Conservation (phyloP, 2,329 filamentous ascomycete species). For the Penicillium polonicum region DNA sequence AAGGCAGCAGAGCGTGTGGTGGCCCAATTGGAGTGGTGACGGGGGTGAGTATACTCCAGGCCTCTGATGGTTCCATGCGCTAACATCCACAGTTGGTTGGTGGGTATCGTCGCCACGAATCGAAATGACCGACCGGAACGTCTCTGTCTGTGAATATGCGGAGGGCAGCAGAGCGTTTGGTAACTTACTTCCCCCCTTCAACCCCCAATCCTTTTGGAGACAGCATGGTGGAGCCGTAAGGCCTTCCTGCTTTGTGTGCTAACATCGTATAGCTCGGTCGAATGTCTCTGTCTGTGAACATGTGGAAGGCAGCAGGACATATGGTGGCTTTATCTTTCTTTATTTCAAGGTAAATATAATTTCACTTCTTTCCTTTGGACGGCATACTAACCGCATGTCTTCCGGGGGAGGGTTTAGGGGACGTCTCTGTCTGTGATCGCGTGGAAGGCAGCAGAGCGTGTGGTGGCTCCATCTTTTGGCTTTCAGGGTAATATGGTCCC, state of each 20-base stretch:
- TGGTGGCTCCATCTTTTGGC: background rate
- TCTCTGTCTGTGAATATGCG: background rate
- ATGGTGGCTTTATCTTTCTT: background rate
- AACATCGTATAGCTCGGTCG: background rate
- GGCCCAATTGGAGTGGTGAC: background rate
- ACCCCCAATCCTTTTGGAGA: background rate
- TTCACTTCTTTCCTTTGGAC: too few relatives aligned
- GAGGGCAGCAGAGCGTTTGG: background rate
- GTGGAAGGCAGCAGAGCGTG: background rate
- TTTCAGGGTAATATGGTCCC: too few relatives aligned
- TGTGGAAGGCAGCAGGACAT: background rate
- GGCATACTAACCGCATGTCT: background rate
- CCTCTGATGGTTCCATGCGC: background rate
- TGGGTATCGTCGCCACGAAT: background rate
- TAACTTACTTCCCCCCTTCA: background rate
- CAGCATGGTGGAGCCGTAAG: background rate
- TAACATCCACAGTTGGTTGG: background rate
- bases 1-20: too few relatives aligned
- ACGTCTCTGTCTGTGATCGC: background rate
- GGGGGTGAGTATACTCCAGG: background rate
- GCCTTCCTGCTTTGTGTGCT: background rate
- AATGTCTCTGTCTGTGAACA: background rate
- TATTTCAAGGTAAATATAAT: background rate
- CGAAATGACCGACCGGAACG: background rate
- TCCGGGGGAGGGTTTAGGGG: background rate